These are phyloP conservation scores for Colletotrichum godetiae DNA, from an alignment of 2,329 filamentous ascomycete genomes.

Conservation along the genomic window DNA sequence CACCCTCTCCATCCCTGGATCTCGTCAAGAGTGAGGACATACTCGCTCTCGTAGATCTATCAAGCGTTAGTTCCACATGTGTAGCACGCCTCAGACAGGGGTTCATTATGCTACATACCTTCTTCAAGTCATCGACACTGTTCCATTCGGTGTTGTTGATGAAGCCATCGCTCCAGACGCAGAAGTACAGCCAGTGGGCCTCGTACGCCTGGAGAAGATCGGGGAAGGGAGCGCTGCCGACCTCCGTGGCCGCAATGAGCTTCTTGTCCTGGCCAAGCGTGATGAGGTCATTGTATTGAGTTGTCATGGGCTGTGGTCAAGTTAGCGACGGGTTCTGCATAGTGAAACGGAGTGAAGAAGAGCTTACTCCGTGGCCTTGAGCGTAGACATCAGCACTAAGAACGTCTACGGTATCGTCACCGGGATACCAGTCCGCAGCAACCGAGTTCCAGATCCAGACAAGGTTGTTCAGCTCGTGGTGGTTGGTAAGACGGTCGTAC, in stretches of 20 bases:
- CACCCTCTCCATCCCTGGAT: slow-evolving; percentile 46
- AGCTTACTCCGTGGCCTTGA: slow-evolving; percentile 54
- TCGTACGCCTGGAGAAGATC: slow-evolving; percentile 53
- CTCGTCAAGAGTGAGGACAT: slow-evolving; percentile 48
- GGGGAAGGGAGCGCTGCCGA: slow-evolving; percentile 58
- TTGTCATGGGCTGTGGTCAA: slow-evolving; percentile 49
- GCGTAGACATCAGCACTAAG: slow-evolving; percentile 58
- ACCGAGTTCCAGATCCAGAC: slow-evolving; percentile 64
- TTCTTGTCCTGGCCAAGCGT: slow-evolving; percentile 56
- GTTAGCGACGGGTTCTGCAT: neutral
- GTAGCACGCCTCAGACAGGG: neutral
- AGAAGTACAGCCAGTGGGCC: slow-evolving; percentile 60
- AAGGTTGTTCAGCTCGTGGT: slow-evolving; percentile 58
- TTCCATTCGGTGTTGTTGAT: slow-evolving; percentile 56
- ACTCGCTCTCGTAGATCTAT: slow-evolving; percentile 46
- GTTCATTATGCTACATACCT: slow-evolving; percentile 34
- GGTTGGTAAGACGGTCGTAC: slow-evolving; percentile 55
- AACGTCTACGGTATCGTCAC: slow-evolving; percentile 57
- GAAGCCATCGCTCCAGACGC: slow-evolving; percentile 56
- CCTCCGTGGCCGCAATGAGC: slow-evolving; percentile 59
- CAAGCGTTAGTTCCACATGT: neutral
- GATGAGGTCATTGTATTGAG: slow-evolving; percentile 56
- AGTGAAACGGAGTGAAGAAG: too few relatives aligned
- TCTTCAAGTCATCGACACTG: slow-evolving; percentile 50
- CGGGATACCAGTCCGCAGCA: slow-evolving; percentile 58